Evolutionary conservation across 1,284 basidiomycete genomes (phyloP).

Genomic region (Pseudozyma thailandica): DNA sequence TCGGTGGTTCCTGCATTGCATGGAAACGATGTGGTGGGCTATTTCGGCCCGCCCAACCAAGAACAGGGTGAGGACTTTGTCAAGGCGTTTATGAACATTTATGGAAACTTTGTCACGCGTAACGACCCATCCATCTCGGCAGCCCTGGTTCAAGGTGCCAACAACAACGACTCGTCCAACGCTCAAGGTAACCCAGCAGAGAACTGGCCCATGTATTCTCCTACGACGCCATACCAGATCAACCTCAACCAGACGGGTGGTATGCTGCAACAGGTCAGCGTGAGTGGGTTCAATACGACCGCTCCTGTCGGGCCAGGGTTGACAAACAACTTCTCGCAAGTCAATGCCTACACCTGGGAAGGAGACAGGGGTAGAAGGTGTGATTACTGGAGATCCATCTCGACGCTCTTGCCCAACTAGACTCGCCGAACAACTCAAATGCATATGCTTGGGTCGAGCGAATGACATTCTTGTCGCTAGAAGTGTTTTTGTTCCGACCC

Average conservation of each 20-base stretch:
- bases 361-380: conserved; percentile 12
- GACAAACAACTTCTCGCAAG: conserved; percentile 8
- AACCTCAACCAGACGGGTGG: conserved; percentile 41
- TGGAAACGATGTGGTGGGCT: conserved; percentile 30
- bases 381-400: conserved; percentile 17
- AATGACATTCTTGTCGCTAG: too few relatives aligned
- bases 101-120: conserved; percentile 35
- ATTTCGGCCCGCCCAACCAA: conserved; percentile 25
- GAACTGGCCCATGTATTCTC: conserved; percentile 30
- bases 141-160: conserved; percentile 5
- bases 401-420: conserved; percentile 8
- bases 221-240: conserved; percentile 23
- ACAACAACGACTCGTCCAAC: conserved; percentile 1
- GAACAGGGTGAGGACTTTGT: conserved; percentile 20
- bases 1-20: conserved; percentile 33
- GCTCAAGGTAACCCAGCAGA: conserved; percentile 11
- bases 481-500: too few relatives aligned
- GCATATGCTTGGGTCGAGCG: too few relatives aligned
- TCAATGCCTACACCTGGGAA: conserved; percentile 25
- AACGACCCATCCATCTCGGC: conserved; percentile 30
- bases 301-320: conserved; percentile 4
- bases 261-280: neutral
- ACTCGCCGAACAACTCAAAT: too few relatives aligned
- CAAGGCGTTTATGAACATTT: conserved; percentile 37
- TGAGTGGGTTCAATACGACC: neutral